Conservation (phyloP, 352 stramenopile genomes). For the Phytophthora aleatoria region DNA sequence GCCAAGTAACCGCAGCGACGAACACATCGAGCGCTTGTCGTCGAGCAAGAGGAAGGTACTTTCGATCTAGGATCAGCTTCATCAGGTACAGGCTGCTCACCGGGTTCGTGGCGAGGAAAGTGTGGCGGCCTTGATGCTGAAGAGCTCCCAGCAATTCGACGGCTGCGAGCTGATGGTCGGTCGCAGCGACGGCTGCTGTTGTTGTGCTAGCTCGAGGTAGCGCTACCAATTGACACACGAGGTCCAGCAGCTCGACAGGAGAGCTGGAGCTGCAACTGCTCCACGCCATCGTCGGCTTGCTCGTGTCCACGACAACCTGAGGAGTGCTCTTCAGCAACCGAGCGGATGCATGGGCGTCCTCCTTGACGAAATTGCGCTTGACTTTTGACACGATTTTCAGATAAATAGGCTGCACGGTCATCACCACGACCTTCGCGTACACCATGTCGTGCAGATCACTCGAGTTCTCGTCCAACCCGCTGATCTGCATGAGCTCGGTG, state of each 20-base stretch:
- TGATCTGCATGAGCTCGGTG: constrained; percentile 52
- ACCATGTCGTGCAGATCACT: constrained; percentile 36
- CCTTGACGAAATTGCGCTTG: constrained; percentile 35
- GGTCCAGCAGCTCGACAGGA: constrained; percentile 35
- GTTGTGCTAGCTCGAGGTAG: constrained; percentile 14
- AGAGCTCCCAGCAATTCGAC: constrained; percentile 27
- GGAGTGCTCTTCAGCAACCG: constrained; percentile 23
- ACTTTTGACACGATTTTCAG: constrained; percentile 43
- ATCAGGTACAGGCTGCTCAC: constrained; percentile 41
- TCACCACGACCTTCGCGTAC: constrained; percentile 39
- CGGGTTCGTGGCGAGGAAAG: constrained; percentile 30
- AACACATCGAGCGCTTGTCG: constrained; percentile 33
- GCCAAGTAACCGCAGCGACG: constrained; percentile 24
- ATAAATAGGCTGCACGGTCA: constrained; percentile 49
- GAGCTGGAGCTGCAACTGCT: constrained; percentile 37
- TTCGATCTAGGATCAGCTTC: constrained; percentile 42
- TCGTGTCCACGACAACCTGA: constrained; percentile 22
- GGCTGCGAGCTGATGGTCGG: constrained; percentile 27
- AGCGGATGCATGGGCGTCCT: constrained; percentile 36
- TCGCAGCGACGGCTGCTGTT: constrained; percentile 19
- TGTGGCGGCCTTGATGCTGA: constrained; percentile 28
- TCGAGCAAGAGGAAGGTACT: constrained; percentile 18
- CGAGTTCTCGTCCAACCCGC: constrained; percentile 43
- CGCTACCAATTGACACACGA: constrained; percentile 32
- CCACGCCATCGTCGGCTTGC: constrained; percentile 20